Evolutionary conservation across 2,329 filamentous ascomycete genomes (phyloP).

Genomic region (Aspergillus floridensis): DNA sequence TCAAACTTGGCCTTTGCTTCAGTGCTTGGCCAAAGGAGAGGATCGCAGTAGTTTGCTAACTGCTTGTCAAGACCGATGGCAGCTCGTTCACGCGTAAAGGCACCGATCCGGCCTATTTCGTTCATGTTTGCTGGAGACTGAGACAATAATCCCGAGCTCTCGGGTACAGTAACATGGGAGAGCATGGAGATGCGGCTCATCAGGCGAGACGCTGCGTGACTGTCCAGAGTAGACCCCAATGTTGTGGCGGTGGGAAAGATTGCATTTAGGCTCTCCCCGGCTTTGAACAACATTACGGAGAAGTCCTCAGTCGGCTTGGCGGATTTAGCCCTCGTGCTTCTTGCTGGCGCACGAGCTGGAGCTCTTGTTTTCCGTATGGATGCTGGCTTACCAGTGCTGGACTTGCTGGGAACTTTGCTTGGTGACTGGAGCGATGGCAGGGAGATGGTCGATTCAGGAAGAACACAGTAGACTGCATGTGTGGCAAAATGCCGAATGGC

Average conservation of each 20-base stretch:
- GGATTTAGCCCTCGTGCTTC: constrained; percentile 26
- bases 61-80: constrained; percentile 48
- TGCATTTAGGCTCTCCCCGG: constrained; percentile 32
- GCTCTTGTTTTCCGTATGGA: constrained; percentile 27
- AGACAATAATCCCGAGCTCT: constrained; percentile 24
- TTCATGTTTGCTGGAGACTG: constrained; percentile 39
- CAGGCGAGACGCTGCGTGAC: constrained; percentile 38
- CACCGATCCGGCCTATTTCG: constrained; percentile 42
- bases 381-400: constrained; percentile 32
- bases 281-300: constrained; percentile 36
- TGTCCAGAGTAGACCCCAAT: constrained; percentile 41
- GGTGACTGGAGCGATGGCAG: constrained; percentile 64
- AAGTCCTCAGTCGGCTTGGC: constrained; percentile 36
- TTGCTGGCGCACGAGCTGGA: constrained; percentile 25
- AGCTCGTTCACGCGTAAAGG: constrained; percentile 40
- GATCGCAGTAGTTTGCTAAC: constrained; percentile 42
- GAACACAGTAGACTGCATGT: constrained; percentile 81
- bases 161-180: constrained; percentile 40
- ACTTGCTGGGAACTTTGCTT: constrained; percentile 32
- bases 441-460: constrained; percentile 90
- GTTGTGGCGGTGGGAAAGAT: constrained; percentile 34
- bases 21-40: constrained; percentile 50
- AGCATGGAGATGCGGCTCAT: constrained; percentile 45
- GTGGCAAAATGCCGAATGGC: constrained; percentile 59
- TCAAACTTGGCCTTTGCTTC: constrained; percentile 18